Base-by-base conservation (phyloP, 345 rosid species). In the Populus davidiana region DNA sequence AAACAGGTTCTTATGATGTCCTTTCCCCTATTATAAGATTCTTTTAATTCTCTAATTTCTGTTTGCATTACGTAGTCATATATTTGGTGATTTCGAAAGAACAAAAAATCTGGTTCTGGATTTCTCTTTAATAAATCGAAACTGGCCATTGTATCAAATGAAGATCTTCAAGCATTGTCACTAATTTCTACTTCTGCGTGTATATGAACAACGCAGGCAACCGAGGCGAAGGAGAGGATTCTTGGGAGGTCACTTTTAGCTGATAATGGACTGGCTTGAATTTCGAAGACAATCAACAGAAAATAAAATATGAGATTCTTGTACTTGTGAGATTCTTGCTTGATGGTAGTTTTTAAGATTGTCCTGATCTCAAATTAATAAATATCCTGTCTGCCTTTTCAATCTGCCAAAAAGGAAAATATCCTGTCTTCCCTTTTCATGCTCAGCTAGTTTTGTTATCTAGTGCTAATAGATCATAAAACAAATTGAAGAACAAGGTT, bases 151-250 rank as follows among this genome's bases (percentile, higher is more conserved):
- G 6, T 49, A 1, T 17, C 54, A 5, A 14, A 39, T 73, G 41
- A 50, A 49, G 62, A 50, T 18, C 12, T 71, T 50, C 7, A 21
- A 35, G 67, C 31, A 33, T n/a, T n/a, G 0, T 8, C 5, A 14
- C 20, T 4, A 41, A 39, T 4, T 67, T 41, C 54, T 49, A 13
- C 4, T 33, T 56, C 33, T 13, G 23, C 29, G 9, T 49, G 31
- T 47, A 18, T 27, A 1, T 49, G 62, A 10, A 20, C 8, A 7
- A 29, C 74, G 78, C 82, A 84, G 84, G 83, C 73, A 43, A 50
- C 47, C 4, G 56, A 61, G 41, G 82, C 86, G 41, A 80, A 65
- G 56, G 70, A 71, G 38, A 75, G 82, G 39, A 67, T 77, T 12
- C 54, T 62, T 10, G 77, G 63, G 21, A 33, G 29, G 12, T 18